phyloP scores from a whole-genome alignment of 2,329 filamentous ascomycete genomes.

The Botrytis sinoallii region DNA sequence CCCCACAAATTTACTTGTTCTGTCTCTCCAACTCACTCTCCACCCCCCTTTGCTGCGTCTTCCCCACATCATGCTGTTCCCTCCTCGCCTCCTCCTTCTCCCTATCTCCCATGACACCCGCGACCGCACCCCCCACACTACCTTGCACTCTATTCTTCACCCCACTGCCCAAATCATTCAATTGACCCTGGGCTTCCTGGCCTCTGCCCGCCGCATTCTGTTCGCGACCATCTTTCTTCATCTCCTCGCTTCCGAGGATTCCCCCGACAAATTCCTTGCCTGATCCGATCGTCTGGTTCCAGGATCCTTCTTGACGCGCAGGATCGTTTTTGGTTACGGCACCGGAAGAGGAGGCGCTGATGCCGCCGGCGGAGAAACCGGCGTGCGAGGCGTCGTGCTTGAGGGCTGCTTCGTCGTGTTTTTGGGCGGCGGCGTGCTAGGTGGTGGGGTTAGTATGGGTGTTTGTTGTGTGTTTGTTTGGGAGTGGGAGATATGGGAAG shows the following conservation, averaged over 20 bases:
- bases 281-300: slow-evolving; percentile 86
- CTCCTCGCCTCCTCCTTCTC: slow-evolving; percentile 63
- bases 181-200: slow-evolving; percentile 79
- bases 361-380: slow-evolving; percentile 68
- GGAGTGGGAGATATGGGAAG: background rate
- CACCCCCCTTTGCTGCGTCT: slow-evolving; percentile 78
- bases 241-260: slow-evolving; percentile 68
- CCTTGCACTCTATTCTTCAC: slow-evolving; percentile 65
- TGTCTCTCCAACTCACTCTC: slow-evolving; percentile 75
- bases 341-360: slow-evolving; percentile 66
- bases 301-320: slow-evolving; percentile 68
- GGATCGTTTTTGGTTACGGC: slow-evolving; percentile 69
- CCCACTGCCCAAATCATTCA: slow-evolving; percentile 70
- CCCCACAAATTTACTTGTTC: slow-evolving; percentile 14
- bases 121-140: slow-evolving; percentile 65
- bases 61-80: slow-evolving; percentile 71
- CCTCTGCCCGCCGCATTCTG: slow-evolving; percentile 80
- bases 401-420: slow-evolving; percentile 63
- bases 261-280: slow-evolving; percentile 80
- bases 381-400: slow-evolving; percentile 75
- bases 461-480: slow-evolving; percentile 14
- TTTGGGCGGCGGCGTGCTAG: slow-evolving; percentile 37
- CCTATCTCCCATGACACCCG: slow-evolving; percentile 70
- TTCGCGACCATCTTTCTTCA: slow-evolving; percentile 70
- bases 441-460: background rate